Conservation (phyloP, 805 yeast genomes). For the Barnettozyma pratensis region DNA sequence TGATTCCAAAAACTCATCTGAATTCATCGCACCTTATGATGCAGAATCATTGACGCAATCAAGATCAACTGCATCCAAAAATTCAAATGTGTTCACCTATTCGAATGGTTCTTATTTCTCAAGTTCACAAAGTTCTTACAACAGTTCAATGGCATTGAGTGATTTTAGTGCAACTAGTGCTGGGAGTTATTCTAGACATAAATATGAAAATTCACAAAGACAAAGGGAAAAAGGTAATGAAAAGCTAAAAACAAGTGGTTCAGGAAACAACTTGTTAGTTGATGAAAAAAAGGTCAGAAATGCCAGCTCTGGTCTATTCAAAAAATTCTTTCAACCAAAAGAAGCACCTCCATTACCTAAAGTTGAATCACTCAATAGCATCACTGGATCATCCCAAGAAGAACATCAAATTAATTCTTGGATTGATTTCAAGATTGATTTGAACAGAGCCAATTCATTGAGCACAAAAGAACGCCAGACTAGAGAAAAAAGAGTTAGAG, state of each 20-base stretch:
- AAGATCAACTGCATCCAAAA: slow-evolving; percentile 19
- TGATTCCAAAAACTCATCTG: slow-evolving; percentile 11
- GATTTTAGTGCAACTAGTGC: slow-evolving; percentile 89
- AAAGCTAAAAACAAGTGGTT: slow-evolving; percentile 19
- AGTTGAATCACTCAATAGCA: slow-evolving; percentile 18
- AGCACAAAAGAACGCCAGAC: slow-evolving; percentile 62
- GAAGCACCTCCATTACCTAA: slow-evolving; percentile 25
- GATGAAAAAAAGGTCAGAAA: slow-evolving; percentile 21
- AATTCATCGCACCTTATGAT: slow-evolving; percentile 27
- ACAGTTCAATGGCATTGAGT: slow-evolving; percentile 39
- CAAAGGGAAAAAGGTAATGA: slow-evolving; percentile 10
- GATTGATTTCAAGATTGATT: slow-evolving; percentile 52
- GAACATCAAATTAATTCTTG: slow-evolving; percentile 38
- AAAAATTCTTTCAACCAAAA: slow-evolving; percentile 27
- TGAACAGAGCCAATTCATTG: slow-evolving; percentile 69
- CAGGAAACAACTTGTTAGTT: slow-evolving; percentile 23
- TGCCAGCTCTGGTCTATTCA: slow-evolving; percentile 23
- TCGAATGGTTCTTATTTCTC: slow-evolving; percentile 44
- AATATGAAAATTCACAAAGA: slow-evolving; percentile 35
- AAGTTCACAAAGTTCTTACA: slow-evolving; percentile 39
- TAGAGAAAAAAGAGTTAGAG: slow-evolving; percentile 60
- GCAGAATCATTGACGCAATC: slow-evolving; percentile 28
- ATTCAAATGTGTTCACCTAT: slow-evolving; percentile 26
- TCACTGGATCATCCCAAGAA: slow-evolving; percentile 27
- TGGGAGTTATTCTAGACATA: slow-evolving; percentile 77